Evolutionary conservation across 805 yeast genomes (phyloP).

Genomic region (Ogataea zsoltii): DNA sequence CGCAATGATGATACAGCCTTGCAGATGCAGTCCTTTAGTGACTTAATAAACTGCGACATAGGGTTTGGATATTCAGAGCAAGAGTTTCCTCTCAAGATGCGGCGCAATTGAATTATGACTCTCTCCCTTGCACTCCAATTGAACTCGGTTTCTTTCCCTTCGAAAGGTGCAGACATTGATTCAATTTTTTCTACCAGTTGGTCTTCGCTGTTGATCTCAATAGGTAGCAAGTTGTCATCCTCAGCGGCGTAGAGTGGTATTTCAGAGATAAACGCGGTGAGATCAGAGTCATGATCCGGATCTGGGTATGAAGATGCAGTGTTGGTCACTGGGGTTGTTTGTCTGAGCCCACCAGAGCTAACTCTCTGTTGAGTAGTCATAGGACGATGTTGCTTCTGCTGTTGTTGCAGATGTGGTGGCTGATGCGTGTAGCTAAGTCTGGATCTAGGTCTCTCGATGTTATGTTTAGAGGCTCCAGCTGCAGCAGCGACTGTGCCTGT

Average conservation of each 20-base stretch:
- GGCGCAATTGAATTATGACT: constrained; percentile 55
- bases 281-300: background rate
- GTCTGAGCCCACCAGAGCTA: constrained; percentile 4
- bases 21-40: constrained; percentile 57
- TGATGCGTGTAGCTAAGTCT: constrained; percentile 9
- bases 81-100: constrained; percentile 59
- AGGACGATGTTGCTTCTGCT: constrained; percentile 3
- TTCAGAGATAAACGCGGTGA: constrained; percentile 11
- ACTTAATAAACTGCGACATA: constrained; percentile 33
- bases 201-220: constrained; percentile 31
- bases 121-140: constrained; percentile 83
- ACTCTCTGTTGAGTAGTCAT: constrained; percentile 2
- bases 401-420: background rate
- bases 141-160: constrained; percentile 78
- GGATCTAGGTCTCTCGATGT: constrained; percentile 17
- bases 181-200: constrained; percentile 33
- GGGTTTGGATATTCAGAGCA: constrained; percentile 36
- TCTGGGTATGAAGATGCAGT: background rate
- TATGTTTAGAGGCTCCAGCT: background rate
- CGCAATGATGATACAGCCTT: constrained; percentile 74
- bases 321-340: background rate
- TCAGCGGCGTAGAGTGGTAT: constrained; percentile 21
- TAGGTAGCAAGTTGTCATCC: constrained; percentile 39
- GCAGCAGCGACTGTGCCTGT: background rate
- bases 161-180: constrained; percentile 43